Percentiles rank a stretch among this genome's conserved stretches.
phyloP scores from a whole-genome alignment of 345 rosid species.

The Hypericum perforatum region DNA sequence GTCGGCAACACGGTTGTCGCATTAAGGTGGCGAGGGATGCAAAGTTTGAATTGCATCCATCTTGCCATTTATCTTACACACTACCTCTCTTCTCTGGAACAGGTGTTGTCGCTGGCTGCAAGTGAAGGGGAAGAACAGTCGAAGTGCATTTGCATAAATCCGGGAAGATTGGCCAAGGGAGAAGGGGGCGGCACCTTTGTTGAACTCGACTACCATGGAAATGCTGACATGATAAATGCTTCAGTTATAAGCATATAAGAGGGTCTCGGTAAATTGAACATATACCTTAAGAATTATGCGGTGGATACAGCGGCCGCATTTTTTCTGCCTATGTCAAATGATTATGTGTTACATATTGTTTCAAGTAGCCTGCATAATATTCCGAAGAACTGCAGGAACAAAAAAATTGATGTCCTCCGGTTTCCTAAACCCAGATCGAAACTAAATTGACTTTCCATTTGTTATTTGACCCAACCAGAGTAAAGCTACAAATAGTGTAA shows the following conservation, averaged over 20 bases:
- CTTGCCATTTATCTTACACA: background rate
- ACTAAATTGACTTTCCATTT: too few species aligned
- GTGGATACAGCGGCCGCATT: too few species aligned
- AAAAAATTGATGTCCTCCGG: too few species aligned
- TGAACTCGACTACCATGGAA: conserved; percentile 50
- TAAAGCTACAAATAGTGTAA: too few species aligned
- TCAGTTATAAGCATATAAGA: conserved; percentile 54
- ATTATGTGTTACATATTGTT: too few species aligned
- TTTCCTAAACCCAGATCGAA: too few species aligned
- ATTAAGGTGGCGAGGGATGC: background rate
- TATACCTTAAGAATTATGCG: too few species aligned
- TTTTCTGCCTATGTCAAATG: too few species aligned
- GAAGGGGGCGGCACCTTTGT: conserved; percentile 82
- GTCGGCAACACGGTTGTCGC: background rate
- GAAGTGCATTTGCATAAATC: conserved; percentile 73
- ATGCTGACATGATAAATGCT: conserved; percentile 50
- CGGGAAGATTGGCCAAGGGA: conserved; percentile 81
- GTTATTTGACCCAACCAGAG: too few species aligned
- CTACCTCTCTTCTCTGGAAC: conserved; percentile 3
- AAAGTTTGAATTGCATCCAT: background rate
- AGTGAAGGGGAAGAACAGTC: conserved; percentile 43
- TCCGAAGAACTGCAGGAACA: too few species aligned
- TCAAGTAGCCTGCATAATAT: too few species aligned
- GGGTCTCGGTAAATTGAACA: too few species aligned
- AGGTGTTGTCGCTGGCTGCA: conserved; percentile 56